These are phyloP conservation scores for Cerioporus squamosus DNA, from an alignment of 1,284 basidiomycete species.

Conservation along the genomic window DNA sequence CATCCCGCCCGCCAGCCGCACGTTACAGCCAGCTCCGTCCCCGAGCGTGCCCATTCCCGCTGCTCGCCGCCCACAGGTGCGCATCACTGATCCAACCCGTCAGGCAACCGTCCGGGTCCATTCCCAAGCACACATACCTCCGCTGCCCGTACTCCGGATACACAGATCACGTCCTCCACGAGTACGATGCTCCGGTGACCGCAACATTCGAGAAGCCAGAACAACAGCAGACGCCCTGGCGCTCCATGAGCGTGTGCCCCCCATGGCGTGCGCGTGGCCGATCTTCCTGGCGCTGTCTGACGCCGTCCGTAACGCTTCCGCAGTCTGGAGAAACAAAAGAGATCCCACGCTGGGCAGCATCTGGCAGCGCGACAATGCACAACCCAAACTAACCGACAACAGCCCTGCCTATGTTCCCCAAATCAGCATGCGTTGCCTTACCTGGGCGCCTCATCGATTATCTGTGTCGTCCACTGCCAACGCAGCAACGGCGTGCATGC, in stretches of 20 bases:
- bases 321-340: conserved; percentile 16
- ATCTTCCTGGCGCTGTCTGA: neutral
- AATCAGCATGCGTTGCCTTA: neutral
- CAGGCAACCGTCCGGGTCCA: neutral
- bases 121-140: neutral
- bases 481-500: conserved; percentile 1
- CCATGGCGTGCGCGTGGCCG: neutral
- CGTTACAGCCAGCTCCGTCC: neutral
- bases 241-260: neutral
- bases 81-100: conserved; percentile 1
- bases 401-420: conserved; percentile 15
- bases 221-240: conserved; percentile 1
- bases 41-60: neutral
- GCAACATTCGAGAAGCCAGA: neutral
- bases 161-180: neutral
- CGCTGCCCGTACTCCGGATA: neutral
- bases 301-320: conserved; percentile 10
- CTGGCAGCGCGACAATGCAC: conserved; percentile 15
- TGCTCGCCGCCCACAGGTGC: neutral
- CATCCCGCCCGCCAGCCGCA: neutral
- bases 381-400: conserved; percentile 17
- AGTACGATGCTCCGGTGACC: neutral
- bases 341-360: conserved; percentile 16
- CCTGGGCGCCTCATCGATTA: neutral
- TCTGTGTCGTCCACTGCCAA: conserved; percentile 4